Percentiles rank a stretch among this genome's conserved stretches.
These are phyloP conservation scores for Fusarium sororula DNA, from an alignment of 2,329 filamentous ascomycete genomes.

Conservation along the genomic window DNA sequence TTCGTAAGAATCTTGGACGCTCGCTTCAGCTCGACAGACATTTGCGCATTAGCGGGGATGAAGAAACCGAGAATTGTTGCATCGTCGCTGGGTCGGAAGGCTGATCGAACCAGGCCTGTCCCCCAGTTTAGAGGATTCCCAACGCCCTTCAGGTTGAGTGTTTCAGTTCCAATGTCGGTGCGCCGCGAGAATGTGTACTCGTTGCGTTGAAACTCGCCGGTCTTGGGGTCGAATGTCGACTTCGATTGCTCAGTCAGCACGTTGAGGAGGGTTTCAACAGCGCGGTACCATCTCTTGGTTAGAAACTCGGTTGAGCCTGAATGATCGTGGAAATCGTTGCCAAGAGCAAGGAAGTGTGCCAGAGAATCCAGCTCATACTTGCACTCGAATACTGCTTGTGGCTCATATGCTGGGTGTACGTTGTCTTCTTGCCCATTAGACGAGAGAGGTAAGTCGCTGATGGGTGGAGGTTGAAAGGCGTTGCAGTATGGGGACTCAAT, in stretches of 20 bases:
- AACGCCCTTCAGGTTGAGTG: constrained; percentile 79
- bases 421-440: constrained; percentile 83
- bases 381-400: constrained; percentile 90
- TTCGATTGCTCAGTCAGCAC: constrained; percentile 82
- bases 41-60: constrained; percentile 96
- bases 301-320: constrained; percentile 83
- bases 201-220: constrained; percentile 73
- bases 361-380: constrained; percentile 98
- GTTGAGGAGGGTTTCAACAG: constrained; percentile 76
- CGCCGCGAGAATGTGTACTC: constrained; percentile 86
- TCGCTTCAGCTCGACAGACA: constrained; percentile 85
- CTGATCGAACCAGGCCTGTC: constrained; percentile 87
- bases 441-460: constrained; percentile 76
- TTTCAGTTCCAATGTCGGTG: constrained; percentile 88
- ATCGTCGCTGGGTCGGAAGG: constrained; percentile 95
- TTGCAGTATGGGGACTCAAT: constrained; percentile 98
- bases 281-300: constrained; percentile 79
- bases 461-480: constrained; percentile 93
- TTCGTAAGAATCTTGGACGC: constrained; percentile 74
- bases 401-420: constrained; percentile 89
- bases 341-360: constrained; percentile 86
- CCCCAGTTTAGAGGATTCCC: constrained; percentile 91
- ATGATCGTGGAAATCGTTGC: constrained; percentile 85
- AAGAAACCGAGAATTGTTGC: constrained; percentile 94
- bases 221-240: constrained; percentile 79